phyloP scores from a whole-genome alignment of 345 rosid genomes.

The Eucalyptus cloeziana region DNA sequence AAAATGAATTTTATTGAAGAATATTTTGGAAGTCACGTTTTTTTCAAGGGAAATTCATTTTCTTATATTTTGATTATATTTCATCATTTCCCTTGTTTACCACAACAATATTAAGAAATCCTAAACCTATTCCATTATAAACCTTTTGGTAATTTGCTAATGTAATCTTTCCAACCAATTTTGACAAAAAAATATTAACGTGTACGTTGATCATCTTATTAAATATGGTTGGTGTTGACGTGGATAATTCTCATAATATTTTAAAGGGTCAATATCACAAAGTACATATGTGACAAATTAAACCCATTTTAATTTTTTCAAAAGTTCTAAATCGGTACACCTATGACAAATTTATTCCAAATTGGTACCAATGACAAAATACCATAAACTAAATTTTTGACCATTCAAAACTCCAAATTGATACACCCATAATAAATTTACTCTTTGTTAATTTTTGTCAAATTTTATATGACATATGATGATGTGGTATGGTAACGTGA shows the following conservation, averaged over 20 bases:
- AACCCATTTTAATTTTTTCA: too few species aligned
- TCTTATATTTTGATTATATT: background rate
- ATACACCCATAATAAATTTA: too few species aligned
- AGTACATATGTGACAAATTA: too few species aligned
- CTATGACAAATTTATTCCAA: accelerated
- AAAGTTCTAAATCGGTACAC: accelerated
- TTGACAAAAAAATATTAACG: background rate
- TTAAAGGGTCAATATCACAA: background rate
- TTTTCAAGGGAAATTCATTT: background rate
- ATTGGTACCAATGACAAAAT: too few species aligned
- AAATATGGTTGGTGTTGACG: accelerated
- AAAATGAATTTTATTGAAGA: background rate
- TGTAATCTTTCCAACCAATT: accelerated
- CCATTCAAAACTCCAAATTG: accelerated
- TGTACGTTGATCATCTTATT: accelerated
- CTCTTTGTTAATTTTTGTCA: accelerated
- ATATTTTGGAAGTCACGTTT: background rate
- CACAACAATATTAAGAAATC: background rate
- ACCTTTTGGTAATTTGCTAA: background rate
- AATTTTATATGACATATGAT: too few species aligned
- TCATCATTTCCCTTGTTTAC: background rate
- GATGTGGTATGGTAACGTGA: too few species aligned
- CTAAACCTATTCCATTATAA: background rate
- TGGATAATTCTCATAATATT: background rate
- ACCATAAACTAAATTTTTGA: too few species aligned